These are phyloP conservation scores for Coniochaeta prunicola DNA, from an alignment of 2,329 filamentous ascomycete species.

Conservation along the genomic window DNA sequence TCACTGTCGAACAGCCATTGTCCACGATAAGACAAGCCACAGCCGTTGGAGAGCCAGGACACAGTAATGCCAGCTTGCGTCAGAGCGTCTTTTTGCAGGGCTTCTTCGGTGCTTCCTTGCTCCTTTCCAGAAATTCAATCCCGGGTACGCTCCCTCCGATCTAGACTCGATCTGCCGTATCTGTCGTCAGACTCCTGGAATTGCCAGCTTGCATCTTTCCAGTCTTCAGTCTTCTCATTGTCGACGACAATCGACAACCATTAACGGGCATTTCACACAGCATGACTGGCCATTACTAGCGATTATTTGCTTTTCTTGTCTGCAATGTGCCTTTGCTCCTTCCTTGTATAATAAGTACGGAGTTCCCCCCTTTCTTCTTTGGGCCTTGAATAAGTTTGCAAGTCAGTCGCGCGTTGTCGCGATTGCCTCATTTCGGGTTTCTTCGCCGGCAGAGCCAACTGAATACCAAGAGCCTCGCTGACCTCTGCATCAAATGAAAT, in stretches of 20 bases:
- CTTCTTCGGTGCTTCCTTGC: neutral
- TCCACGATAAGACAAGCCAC: neutral
- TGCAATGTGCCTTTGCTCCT: neutral
- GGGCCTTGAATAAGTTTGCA: neutral
- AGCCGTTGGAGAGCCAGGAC: neutral
- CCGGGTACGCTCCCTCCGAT: neutral
- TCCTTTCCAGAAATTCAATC: neutral
- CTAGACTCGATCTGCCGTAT: neutral
- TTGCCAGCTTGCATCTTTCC: neutral
- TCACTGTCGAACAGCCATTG: neutral
- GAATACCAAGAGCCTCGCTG: neutral
- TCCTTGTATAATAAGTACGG: neutral
- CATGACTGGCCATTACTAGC: slow-evolving; percentile 1
- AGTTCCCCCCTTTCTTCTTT: neutral
- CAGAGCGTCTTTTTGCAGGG: neutral
- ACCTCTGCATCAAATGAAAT: neutral
- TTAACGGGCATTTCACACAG: neutral
- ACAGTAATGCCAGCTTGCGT: neutral
- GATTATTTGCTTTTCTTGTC: slow-evolving; percentile 1
- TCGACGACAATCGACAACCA: neutral
- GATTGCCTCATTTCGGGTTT: neutral
- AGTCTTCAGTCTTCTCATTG: neutral
- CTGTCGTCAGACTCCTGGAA: neutral
- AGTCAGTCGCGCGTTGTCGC: neutral
- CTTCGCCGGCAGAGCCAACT: neutral